Evolutionary conservation across 192 early-diverging fungal genomes (phyloP).

Genomic region (Coemansia biformis): DNA sequence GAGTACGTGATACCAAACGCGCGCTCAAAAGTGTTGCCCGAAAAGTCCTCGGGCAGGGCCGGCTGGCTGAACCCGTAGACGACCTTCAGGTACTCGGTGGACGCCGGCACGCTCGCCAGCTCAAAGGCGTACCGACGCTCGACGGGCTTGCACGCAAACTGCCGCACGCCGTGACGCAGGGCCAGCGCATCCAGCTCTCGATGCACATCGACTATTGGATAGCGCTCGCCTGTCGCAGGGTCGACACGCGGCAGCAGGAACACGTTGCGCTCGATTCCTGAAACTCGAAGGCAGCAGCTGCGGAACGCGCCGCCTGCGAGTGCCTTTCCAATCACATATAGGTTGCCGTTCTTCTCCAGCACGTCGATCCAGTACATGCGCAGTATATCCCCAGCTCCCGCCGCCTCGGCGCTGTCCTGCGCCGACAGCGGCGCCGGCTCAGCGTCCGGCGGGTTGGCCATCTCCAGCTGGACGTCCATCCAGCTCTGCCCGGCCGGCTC

Average conservation of each 20-base stretch:
- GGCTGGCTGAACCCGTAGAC: constrained; percentile 68
- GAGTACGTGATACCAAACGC: constrained; percentile 83
- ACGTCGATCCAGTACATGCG: constrained; percentile 92
- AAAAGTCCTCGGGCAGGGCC: constrained; percentile 51
- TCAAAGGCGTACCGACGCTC: constrained; percentile 92
- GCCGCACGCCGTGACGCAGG: constrained; percentile 51
- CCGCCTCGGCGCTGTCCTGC: neutral
- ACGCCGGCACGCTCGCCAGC: constrained; percentile 66
- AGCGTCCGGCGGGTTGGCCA: constrained; percentile 1
- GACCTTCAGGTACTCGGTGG: constrained; percentile 83
- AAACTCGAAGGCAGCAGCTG: constrained; percentile 78
- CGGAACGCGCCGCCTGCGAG: constrained; percentile 20
- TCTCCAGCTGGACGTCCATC: constrained; percentile 37
- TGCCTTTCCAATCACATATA: constrained; percentile 91
- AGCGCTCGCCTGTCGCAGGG: constrained; percentile 46
- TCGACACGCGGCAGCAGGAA: constrained; percentile 80
- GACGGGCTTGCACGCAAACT: constrained; percentile 59
- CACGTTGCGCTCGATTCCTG: constrained; percentile 78
- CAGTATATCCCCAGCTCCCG: constrained; percentile 13
- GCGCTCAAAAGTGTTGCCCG: constrained; percentile 70
- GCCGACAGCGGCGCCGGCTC: neutral
- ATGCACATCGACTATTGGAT: constrained; percentile 56
- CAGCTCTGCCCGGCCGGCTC: constrained; percentile 28
- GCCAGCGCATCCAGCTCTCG: constrained; percentile 67
- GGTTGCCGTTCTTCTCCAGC: constrained; percentile 67